A percentile compares a stretch with the other conserved stretches of the same genome.
Evolutionary conservation across 768 basidiomycete species (phyloP).

Genomic region (Suillus americanus): DNA sequence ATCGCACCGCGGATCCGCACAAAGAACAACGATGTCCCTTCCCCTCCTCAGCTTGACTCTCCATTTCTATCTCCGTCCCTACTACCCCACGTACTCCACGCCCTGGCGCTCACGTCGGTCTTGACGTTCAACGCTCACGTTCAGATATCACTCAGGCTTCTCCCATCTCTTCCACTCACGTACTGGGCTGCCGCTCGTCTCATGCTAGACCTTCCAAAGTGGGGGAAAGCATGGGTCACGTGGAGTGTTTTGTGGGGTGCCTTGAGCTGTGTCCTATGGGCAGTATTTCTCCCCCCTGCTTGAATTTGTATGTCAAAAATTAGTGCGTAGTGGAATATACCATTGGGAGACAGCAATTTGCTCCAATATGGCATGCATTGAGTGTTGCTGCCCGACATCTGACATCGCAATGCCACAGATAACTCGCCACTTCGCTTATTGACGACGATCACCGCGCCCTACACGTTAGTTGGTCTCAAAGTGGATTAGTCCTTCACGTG

Average conservation of each 20-base stretch:
- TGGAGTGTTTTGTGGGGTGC: conserved; percentile 83
- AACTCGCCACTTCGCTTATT: not conserved
- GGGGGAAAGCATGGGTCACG: conserved; percentile 63
- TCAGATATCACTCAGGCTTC: conserved; percentile 82
- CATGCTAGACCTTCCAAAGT: conserved; percentile 44
- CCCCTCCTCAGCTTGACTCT: conserved; percentile 11
- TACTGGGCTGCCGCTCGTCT: conserved; percentile 88
- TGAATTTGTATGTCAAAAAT: conserved; percentile 30
- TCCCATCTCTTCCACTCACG: conserved; percentile 70
- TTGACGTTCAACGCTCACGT: conserved; percentile 81
- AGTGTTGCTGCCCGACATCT: not conserved
- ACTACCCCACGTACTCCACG: conserved; percentile 76
- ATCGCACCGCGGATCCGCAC: conserved; percentile 3
- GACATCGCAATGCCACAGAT: no score
- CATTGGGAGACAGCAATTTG: not conserved
- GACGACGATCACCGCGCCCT: not conserved
- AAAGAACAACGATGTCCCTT: not conserved
- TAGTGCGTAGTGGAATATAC: not conserved
- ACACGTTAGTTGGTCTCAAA: not conserved
- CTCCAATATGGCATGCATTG: not conserved
- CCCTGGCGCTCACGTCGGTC: conserved; percentile 56
- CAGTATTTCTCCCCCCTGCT: conserved; percentile 88
- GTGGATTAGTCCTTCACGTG: not conserved
- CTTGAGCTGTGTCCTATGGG: conserved; percentile 74
- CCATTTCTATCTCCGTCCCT: conserved; percentile 44